These are phyloP conservation scores for Raffaelea albimanens DNA, from an alignment of 2,329 filamentous ascomycete species.

Conservation along the genomic window DNA sequence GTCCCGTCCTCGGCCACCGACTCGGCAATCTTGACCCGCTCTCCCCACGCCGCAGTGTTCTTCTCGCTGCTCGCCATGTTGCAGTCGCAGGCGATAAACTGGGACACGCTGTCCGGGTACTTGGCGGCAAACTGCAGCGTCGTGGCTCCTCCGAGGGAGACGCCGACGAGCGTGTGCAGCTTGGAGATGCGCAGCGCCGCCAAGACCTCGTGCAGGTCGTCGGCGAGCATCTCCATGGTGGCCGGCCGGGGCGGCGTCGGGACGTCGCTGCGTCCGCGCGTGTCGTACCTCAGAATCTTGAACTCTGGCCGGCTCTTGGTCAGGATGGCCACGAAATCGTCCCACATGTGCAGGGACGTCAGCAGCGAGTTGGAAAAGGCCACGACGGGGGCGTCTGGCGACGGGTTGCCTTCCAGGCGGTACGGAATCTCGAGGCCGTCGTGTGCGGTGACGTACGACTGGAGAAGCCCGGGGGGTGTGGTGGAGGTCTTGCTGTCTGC, in stretches of 20 bases:
- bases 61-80: conserved; percentile 61
- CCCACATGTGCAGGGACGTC: conserved; percentile 73
- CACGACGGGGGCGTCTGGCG: conserved; percentile 59
- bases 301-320: conserved; percentile 50
- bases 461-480: conserved; percentile 43
- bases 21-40: conserved; percentile 61
- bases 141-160: conserved; percentile 74
- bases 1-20: conserved; percentile 31
- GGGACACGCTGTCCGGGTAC: conserved; percentile 47
- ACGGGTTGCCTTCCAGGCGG: conserved; percentile 61
- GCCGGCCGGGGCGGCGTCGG: conserved; percentile 39
- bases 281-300: conserved; percentile 68
- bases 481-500: conserved; percentile 48
- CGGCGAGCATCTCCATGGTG: conserved; percentile 55
- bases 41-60: conserved; percentile 72
- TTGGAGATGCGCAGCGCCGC: conserved; percentile 58
- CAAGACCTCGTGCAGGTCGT: conserved; percentile 58
- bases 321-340: conserved; percentile 58
- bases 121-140: conserved; percentile 62
- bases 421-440: conserved; percentile 65
- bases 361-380: conserved; percentile 75
- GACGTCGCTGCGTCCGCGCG: conserved; percentile 54
- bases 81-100: conserved; percentile 70
- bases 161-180: conserved; percentile 61
- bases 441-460: conserved; percentile 54